Percentiles rank a stretch among this genome's conserved stretches.
Conservation (phyloP, 1,139 yeast genomes). For the Candida smagusa region DNA sequence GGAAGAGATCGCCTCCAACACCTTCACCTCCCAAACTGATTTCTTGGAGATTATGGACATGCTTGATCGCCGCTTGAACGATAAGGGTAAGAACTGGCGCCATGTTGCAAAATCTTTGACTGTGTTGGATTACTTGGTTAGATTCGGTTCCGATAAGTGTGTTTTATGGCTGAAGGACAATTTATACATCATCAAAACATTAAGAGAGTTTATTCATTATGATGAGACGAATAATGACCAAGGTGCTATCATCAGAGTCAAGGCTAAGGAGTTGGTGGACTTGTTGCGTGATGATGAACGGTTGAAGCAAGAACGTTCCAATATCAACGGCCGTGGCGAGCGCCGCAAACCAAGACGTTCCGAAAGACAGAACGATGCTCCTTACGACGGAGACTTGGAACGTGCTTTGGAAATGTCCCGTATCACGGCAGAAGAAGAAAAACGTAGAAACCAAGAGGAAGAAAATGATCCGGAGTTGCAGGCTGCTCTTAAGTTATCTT, state of each 20-base stretch:
- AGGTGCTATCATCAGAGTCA: slow-evolving; percentile 85
- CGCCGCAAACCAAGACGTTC: slow-evolving; percentile 25
- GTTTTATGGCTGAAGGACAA: slow-evolving; percentile 94
- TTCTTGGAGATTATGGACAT: slow-evolving; percentile 93
- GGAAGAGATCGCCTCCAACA: slow-evolving; percentile 78
- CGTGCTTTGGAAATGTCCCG: slow-evolving; percentile 81
- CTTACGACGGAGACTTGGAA: slow-evolving; percentile 78
- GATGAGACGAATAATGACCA: slow-evolving; percentile 84
- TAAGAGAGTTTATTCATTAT: slow-evolving; percentile 82
- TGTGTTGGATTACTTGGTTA: slow-evolving; percentile 81
- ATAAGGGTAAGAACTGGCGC: slow-evolving; percentile 97
- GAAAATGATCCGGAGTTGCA: slow-evolving; percentile 67
- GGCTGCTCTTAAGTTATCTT: slow-evolving; percentile 77
- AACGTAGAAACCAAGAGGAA: slow-evolving; percentile 30
- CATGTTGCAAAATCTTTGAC: slow-evolving; percentile 92
- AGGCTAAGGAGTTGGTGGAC: slow-evolving; percentile 86
- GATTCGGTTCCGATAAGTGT: slow-evolving; percentile 86
- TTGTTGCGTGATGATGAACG: slow-evolving; percentile 82
- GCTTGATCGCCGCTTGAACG: slow-evolving; percentile 89
- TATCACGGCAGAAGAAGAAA: slow-evolving; percentile 82
- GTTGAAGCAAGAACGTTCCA: slow-evolving; percentile 68
- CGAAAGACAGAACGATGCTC: slow-evolving; percentile 28
- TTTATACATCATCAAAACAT: slow-evolving; percentile 81
- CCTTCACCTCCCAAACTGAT: slow-evolving; percentile 70
- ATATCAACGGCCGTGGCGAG: slow-evolving; percentile 20